Evolutionary conservation across 805 yeast species (phyloP), one percentile per base, ranked within the genome.

Genomic region (Hanseniaspora mollemarum): DNA sequence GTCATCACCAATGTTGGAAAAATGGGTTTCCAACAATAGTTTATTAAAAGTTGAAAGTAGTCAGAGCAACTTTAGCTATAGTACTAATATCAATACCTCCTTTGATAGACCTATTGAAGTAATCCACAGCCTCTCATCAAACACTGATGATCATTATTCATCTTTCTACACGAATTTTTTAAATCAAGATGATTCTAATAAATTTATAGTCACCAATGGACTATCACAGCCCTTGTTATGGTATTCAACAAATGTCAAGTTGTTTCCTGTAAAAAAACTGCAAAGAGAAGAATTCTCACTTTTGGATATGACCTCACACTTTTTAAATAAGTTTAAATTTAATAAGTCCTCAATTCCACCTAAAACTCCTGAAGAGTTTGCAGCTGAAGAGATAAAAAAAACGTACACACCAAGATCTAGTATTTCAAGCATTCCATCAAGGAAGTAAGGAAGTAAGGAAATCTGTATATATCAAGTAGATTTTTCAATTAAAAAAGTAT

Each of bases 191-290:
- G 59, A 57, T 25, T 51, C 52, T 37, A 54, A 41, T 35, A 60
- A 58, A 8, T 62, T 66, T 55, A 59, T 62, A 13, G 8, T 38
- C 1, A 29, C 59, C 22, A 54, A 60, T 2, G 62, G 68, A 2
- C 40, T 68, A 3, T 57, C 69, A 10, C 61, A 65, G 46, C 61
- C 67, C 2, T 77, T 78, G 53, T 69, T 73, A 13, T 80, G 83
- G 83, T 66, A 68, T 18, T 67, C 67, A 9, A 76, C 83, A 2
- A 55, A 64, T 16, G 64, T 80, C 16, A 68, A 60, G 55, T 67
- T 80, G 43, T 80, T 82, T 62, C 68, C 67, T 36, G 67, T 79
- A 9, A 69, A 65, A 54, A 68, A 63, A 42, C 62, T 64, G 4
- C 64, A 61, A n/a, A 64, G 64, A 29, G 68, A 63, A 36, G 71